Conservation (phyloP, 2,329 filamentous ascomycete genomes). For the Ceratocystis diversiconidia region DNA sequence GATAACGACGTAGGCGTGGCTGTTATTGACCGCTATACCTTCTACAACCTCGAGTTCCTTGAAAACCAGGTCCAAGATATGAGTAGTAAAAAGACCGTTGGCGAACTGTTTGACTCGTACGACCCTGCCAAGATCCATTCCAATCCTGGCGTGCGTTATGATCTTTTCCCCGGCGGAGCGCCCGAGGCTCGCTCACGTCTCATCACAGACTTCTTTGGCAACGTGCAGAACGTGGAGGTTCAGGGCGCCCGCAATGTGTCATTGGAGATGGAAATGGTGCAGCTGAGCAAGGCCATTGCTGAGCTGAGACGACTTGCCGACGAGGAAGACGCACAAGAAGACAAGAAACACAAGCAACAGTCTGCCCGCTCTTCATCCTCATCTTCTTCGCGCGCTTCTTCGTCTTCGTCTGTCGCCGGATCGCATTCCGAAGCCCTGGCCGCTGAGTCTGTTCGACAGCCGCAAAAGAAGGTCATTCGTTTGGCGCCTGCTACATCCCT, state of each 20-base stretch:
- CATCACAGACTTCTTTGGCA: slow-evolving; percentile 95
- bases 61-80: slow-evolving; percentile 80
- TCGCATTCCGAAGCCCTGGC: background rate
- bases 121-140: slow-evolving; percentile 91
- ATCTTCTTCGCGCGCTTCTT: background rate
- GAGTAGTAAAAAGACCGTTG: slow-evolving; percentile 75
- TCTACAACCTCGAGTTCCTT: slow-evolving; percentile 94
- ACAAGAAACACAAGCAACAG: slow-evolving; percentile 17
- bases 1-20: slow-evolving; percentile 97
- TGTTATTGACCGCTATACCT: slow-evolving; percentile 96
- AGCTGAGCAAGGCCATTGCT: slow-evolving; percentile 56
- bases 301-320: slow-evolving; percentile 36
- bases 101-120: slow-evolving; percentile 91
- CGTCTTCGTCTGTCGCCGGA: background rate
- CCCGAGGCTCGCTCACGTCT: slow-evolving; percentile 61
- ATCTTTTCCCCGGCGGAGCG: slow-evolving; percentile 81
- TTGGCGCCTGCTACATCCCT: slow-evolving; percentile 38
- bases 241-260: slow-evolving; percentile 46
- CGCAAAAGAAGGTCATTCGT: slow-evolving; percentile 11
- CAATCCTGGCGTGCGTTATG: slow-evolving; percentile 80
- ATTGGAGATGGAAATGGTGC: slow-evolving; percentile 59
- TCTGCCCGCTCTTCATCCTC: background rate
- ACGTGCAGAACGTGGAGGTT: slow-evolving; percentile 92
- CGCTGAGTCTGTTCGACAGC: slow-evolving; percentile 8
- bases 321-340: slow-evolving; percentile 28